Evolutionary conservation across 768 basidiomycete genomes (phyloP), one percentile per base, ranked within the genome.

Genomic region (Amanita polypyramis): DNA sequence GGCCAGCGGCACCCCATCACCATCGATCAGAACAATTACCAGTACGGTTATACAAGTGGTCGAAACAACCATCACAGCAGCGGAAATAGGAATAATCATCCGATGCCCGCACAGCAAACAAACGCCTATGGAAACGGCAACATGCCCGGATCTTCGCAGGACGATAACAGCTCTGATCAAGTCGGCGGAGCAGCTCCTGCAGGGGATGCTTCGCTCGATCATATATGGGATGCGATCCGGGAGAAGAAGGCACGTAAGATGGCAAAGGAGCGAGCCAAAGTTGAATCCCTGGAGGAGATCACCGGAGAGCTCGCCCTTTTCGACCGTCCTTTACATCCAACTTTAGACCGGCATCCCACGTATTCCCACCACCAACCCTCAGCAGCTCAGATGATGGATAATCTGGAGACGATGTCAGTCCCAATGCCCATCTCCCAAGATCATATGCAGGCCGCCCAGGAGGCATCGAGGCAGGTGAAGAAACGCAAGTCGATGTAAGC

Each of bases 191-290:
- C 11, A 21, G n/a, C 47, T 11, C 27, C 29, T n/a, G 47, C 10
- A 14, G 47, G 40, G 12, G 70, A 72, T 43, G 57, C 64, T 23
- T 65, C 70, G 11, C 64, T 85, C 52, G 74, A 82, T 55, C 65
- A 75, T 17, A 62, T 86, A n/a, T 86, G 84, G 84, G 73, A 66
- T 49, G 70, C 74, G 47, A 72, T 86, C 45, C 74, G 82, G 38
- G 72, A 75, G 60, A 69, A 75, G 62, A 86, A 85, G 62, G 77
- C 77, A 43, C 71, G 68, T 53, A 73, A 74, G 55, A 80, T 85
- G 71, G 80, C 79, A 36, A 77, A 77, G 54, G 73, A 79, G 55
- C 77, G 76, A 44, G 73, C 79, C 25, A 86, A 86, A 61, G 79
- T 85, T 38, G 76, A 78, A 60, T 85, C 82, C 17, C 69, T 85